These are phyloP conservation scores for Infundibulicybe gibba DNA, from an alignment of 768 basidiomycete species.

Conservation along the genomic window DNA sequence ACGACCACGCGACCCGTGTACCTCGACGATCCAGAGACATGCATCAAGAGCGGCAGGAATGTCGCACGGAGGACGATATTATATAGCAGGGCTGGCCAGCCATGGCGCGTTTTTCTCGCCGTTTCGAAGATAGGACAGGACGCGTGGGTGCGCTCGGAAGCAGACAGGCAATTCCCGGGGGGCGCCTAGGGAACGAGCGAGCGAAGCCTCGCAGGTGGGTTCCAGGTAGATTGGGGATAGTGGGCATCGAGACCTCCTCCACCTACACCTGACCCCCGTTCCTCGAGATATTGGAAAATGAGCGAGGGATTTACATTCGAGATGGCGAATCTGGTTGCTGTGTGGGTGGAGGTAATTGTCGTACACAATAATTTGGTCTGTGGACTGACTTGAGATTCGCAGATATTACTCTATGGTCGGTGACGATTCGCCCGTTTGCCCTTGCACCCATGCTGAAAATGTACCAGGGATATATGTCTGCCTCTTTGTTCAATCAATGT, in stretches of 20 bases:
- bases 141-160: too few relatives aligned
- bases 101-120: not conserved
- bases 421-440: not conserved
- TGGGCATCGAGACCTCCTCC: too few relatives aligned
- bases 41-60: not conserved
- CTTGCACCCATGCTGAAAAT: not conserved
- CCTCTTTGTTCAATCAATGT: conserved; percentile 13
- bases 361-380: not conserved
- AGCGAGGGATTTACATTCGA: not conserved
- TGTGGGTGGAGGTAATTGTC: conserved; percentile 12
- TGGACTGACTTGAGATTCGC: not conserved
- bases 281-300: not conserved
- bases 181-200: too few relatives aligned
- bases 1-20: too few relatives aligned
- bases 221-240: too few relatives aligned
- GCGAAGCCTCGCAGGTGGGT: too few relatives aligned
- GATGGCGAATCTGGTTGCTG: conserved; percentile 4
- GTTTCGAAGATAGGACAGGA: too few relatives aligned
- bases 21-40: not conserved
- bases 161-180: too few relatives aligned
- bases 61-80: not conserved
- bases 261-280: too few relatives aligned
- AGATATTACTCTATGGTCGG: conserved; percentile 6
- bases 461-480: conserved; percentile 12
- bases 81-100: not conserved